Evolutionary conservation across 257 asterid species (phyloP).

Genomic region (Solanum pennellii): DNA sequence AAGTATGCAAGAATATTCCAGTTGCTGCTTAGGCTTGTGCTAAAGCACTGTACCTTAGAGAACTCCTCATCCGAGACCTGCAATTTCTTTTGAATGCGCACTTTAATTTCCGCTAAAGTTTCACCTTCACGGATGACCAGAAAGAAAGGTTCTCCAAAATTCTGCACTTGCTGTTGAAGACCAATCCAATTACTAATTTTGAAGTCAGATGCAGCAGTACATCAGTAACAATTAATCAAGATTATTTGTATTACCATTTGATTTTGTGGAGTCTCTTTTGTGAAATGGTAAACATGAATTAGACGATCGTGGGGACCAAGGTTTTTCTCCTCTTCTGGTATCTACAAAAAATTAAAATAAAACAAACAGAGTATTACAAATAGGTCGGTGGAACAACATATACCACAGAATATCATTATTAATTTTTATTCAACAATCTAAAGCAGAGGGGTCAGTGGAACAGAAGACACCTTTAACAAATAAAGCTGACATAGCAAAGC

Average conservation of each 20-base stretch:
- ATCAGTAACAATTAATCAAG: not conserved
- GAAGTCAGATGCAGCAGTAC: not conserved
- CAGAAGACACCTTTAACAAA: not conserved
- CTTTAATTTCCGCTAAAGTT: conserved; percentile 67
- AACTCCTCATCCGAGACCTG: conserved; percentile 89
- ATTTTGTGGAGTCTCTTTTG: conserved; percentile 66
- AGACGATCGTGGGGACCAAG: conserved; percentile 68
- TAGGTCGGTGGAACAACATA: not conserved
- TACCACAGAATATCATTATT: not conserved
- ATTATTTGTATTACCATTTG: conserved; percentile 47
- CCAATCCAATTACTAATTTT: not conserved
- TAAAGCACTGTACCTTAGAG: conserved; percentile 39
- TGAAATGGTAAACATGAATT: conserved; percentile 85
- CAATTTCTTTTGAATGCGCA: conserved; percentile 78
- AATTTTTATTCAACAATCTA: not conserved
- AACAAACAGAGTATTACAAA: not conserved
- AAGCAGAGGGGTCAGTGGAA: not conserved
- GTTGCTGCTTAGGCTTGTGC: not conserved
- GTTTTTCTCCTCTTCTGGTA: conserved; percentile 90
- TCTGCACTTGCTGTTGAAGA: conserved; percentile 67
- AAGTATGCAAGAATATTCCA: not conserved
- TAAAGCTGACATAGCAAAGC: not conserved
- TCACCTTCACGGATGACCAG: conserved; percentile 89
- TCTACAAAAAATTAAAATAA: conserved; percentile 24
- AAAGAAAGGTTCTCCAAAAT: conserved; percentile 94